Conservation (phyloP, 345 rosid species). For the Citrus mangshanensis region DNA sequence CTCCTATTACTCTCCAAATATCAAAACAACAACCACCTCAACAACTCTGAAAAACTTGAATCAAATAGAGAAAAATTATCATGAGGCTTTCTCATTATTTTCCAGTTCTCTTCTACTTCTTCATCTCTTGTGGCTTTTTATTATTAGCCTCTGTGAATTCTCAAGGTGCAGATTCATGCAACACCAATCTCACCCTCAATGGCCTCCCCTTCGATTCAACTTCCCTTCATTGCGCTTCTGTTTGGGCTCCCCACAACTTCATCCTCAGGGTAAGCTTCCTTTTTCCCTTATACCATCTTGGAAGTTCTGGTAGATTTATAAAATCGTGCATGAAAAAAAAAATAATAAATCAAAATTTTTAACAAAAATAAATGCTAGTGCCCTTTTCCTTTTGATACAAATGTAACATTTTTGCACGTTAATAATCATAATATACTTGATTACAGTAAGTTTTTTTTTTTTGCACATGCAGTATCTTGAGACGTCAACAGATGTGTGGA, state of each 20-base stretch:
- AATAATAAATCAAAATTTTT: too few relatives aligned
- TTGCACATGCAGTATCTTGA: constrained; percentile 41
- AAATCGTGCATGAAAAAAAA: not conserved
- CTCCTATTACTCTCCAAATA: not conserved
- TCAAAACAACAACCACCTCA: not conserved
- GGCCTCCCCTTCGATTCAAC: constrained; percentile 34
- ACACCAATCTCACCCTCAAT: constrained; percentile 32
- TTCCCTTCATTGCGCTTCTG: constrained; percentile 50
- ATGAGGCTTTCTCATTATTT: not conserved
- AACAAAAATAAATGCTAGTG: too few relatives aligned
- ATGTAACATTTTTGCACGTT: too few relatives aligned
- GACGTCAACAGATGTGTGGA: constrained; percentile 48
- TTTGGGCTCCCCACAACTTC: constrained; percentile 41
- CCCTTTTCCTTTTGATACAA: too few relatives aligned
- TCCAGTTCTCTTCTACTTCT: not conserved
- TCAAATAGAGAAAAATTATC: not conserved
- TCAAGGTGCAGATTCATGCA: constrained; percentile 38
- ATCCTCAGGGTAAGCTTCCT: constrained; percentile 63
- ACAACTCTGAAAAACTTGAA: not conserved
- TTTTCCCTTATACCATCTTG: not conserved
- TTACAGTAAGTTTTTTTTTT: too few relatives aligned
- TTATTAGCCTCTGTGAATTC: constrained; percentile 20
- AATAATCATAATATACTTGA: too few relatives aligned
- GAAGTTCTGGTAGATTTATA: not conserved
- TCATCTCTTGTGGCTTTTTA: not conserved